Evolutionary conservation across 768 basidiomycete species (phyloP), one percentile per base, ranked within the genome.

Genomic region (Mycena maculata): DNA sequence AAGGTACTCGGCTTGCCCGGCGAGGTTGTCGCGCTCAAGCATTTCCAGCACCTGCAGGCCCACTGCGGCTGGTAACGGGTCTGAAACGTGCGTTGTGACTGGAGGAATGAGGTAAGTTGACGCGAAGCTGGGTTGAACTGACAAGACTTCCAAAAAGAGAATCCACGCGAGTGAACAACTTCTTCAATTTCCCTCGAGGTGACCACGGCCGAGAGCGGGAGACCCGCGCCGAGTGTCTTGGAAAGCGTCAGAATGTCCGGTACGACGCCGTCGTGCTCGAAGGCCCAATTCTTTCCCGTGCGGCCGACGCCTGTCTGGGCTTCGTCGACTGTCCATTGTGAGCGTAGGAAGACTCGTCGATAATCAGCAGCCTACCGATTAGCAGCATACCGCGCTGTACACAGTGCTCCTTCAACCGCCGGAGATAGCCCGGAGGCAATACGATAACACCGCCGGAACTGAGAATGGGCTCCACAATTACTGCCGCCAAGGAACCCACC

Each of bases 241-340:
- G 71, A 72, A 2, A 72, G 60, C 7, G 71, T 72, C 20, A 72
- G 63, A 39, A 72, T 72, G 25, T 72, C 71, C 0, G 71, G 71
- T 2, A 70, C 55, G 28, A 70, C 65, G 12, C 66, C 71, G 39
- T 72, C 68, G 27, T 72, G 69, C 25, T 72, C 71, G 39, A 72
- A 70, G n/a, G 71, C 71, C 54, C 63, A 72, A 60, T 72, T 72
- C 57, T 68, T 72, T 13, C 71, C 71, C 23, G 71, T 72, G n/a
- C 71, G 68, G 31, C 69, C 71, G 27, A 72, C 71, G 4, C 71
- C 71, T 3, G 71, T 72, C 50, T 72, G 71, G 6, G 71, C 71
- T 22, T 63, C 67, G 45, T 71, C 70, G 6, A 70, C 42, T 13
- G 68, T 72, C 22, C n/a, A 13, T 16, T 18, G 15, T 12, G 22